phyloP scores from a whole-genome alignment of 1,284 basidiomycete species.

The Irpex sp. region DNA sequence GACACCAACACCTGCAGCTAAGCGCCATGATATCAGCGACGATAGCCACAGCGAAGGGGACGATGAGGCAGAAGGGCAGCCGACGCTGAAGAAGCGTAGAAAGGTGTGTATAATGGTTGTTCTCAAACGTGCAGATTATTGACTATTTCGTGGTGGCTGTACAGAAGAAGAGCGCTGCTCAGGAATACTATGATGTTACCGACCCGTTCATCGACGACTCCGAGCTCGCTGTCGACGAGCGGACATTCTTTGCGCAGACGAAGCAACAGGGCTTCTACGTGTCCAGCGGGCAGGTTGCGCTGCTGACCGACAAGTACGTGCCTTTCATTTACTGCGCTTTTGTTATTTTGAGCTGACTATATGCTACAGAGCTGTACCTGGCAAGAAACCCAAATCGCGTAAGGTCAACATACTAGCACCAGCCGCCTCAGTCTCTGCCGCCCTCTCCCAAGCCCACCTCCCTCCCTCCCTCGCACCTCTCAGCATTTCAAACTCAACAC shows the following conservation, averaged over 20 bases:
- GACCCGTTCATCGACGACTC: conserved; percentile 99
- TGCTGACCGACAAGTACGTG: conserved; percentile 72
- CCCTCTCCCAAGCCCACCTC: conserved; percentile 27
- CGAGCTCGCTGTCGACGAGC: conserved; percentile 86
- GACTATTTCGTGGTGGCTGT: neutral
- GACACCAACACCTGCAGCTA: conserved; percentile 47
- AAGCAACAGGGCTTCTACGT: conserved; percentile 96
- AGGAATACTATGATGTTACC: conserved; percentile 83
- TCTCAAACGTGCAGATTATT: no score
- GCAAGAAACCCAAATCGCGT: conserved; percentile 69
- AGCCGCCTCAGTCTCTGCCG: conserved; percentile 26
- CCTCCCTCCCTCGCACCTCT: conserved; percentile 19
- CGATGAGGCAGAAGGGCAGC: conserved; percentile 34
- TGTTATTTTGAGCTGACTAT: neutral
- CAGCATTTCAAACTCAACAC: conserved; percentile 3
- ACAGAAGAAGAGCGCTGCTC: conserved; percentile 54
- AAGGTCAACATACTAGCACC: conserved; percentile 37
- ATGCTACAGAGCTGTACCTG: conserved; percentile 30
- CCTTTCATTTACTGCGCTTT: neutral
- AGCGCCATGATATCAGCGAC: conserved; percentile 26
- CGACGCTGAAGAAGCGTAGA: conserved; percentile 34
- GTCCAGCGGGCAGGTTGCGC: conserved; percentile 78
- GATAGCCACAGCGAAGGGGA: conserved; percentile 55
- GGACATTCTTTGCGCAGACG: conserved; percentile 89
- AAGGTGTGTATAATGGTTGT: conserved; percentile 28